Conservation (phyloP, 2,329 filamentous ascomycete species). For the Fusarium sublunatum region DNA sequence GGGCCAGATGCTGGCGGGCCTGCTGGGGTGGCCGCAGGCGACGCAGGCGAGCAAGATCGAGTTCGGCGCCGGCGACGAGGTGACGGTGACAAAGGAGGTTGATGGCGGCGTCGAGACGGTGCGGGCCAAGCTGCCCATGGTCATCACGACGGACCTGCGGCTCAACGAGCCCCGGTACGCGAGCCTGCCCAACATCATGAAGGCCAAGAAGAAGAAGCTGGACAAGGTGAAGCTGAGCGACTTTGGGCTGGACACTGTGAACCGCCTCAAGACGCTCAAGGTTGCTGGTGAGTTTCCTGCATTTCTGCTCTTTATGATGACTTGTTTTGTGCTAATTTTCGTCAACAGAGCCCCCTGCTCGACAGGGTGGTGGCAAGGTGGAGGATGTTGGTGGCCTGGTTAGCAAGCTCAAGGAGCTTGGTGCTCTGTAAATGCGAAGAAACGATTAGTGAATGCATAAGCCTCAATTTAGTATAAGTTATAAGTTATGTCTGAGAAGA, state of each 20-base stretch:
- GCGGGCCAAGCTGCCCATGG: constrained; percentile 84
- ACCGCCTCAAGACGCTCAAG: constrained; percentile 88
- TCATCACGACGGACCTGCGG: constrained; percentile 94
- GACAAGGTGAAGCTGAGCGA: constrained; percentile 91
- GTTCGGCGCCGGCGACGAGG: constrained; percentile 74
- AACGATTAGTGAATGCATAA: neutral
- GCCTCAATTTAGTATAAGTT: neutral
- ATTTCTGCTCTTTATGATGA: neutral
- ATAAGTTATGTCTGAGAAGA: neutral
- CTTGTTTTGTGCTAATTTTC: constrained; percentile 16
- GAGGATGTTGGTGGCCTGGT: constrained; percentile 97
- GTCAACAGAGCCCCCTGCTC: constrained; percentile 78
- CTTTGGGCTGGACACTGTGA: constrained; percentile 78
- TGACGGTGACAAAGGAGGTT: constrained; percentile 89
- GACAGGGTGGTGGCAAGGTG: constrained; percentile 96
- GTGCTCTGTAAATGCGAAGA: constrained; percentile 73
- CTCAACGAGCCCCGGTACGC: constrained; percentile 97
- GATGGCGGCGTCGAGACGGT: constrained; percentile 96
- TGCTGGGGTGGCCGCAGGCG: constrained; percentile 93
- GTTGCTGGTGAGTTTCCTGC: constrained; percentile 73
- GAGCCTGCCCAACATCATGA: constrained; percentile 98
- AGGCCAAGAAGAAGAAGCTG: constrained; percentile 99
- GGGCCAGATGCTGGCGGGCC: constrained; percentile 94
- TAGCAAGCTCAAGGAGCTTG: constrained; percentile 92
- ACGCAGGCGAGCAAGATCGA: constrained; percentile 90